Conservation (phyloP, 495 filamentous ascomycete genomes). For the Tetracladium marchalianum region DNA sequence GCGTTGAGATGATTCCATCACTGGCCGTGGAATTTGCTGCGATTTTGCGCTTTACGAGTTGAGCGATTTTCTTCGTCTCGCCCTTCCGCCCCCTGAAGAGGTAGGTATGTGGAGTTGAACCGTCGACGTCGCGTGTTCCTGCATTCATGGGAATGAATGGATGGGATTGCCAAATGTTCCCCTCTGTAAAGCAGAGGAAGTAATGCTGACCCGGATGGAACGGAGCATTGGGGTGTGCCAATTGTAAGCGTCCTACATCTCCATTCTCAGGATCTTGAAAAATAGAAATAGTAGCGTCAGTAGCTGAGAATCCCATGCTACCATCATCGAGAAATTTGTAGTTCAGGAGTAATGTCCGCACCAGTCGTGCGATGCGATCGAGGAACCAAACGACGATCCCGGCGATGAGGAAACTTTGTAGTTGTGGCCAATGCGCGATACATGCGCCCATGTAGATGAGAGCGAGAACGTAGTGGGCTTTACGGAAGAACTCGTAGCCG, state of each 20-base stretch:
- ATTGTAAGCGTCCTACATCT: constrained; percentile 47
- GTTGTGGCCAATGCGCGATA: constrained; percentile 55
- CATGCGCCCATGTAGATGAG: constrained; percentile 57
- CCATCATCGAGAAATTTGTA: constrained; percentile 25
- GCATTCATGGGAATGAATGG: constrained; percentile 47
- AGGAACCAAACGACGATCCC: constrained; percentile 45
- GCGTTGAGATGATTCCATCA: constrained; percentile 25
- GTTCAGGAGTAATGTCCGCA: constrained; percentile 45
- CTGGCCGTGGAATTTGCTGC: constrained; percentile 16
- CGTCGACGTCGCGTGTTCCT: constrained; percentile 30
- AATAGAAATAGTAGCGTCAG: constrained; percentile 33
- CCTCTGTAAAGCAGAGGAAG: constrained; percentile 48
- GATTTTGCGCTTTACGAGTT: constrained; percentile 25
- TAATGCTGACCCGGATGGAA: constrained; percentile 59
- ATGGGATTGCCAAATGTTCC: constrained; percentile 57
- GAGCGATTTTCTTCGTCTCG: constrained; percentile 45
- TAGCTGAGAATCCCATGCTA: constrained; percentile 36
- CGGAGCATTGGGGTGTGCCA: constrained; percentile 40
- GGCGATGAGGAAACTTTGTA: constrained; percentile 53
- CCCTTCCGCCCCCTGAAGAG: constrained; percentile 50
- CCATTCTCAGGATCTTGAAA: constrained; percentile 37
- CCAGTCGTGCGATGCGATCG: constrained; percentile 40
- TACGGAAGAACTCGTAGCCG: constrained; percentile 59
- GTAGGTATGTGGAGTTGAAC: constrained; percentile 44
- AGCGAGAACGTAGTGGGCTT: constrained; percentile 52